A percentile compares a stretch with the other conserved stretches of the same genome.
phyloP scores from a whole-genome alignment of 2,329 filamentous ascomycete genomes.

The Ambrosiella cleistominuta region DNA sequence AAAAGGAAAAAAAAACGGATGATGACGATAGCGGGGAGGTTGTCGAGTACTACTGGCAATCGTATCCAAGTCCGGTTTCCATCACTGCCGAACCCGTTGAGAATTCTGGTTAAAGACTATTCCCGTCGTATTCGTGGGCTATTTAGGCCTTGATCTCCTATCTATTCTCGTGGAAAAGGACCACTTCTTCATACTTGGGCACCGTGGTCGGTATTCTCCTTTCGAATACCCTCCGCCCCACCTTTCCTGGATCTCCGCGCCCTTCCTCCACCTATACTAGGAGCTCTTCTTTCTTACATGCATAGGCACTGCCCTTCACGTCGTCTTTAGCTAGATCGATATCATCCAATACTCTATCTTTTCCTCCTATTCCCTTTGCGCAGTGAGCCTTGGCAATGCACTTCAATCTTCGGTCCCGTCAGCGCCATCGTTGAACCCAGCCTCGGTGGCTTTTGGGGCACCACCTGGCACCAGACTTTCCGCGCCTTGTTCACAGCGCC shows the following conservation, averaged over 20 bases:
- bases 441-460: slow-evolving; percentile 65
- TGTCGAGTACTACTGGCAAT: slow-evolving; percentile 41
- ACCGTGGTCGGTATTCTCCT: slow-evolving; percentile 15
- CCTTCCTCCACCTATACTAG: slow-evolving; percentile 36
- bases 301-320: slow-evolving; percentile 42
- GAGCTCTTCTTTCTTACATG: slow-evolving; percentile 35
- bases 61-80: slow-evolving; percentile 32
- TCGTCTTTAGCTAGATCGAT: slow-evolving; percentile 42
- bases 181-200: slow-evolving; percentile 52
- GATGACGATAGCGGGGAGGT: slow-evolving; percentile 16
- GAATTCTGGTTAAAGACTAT: slow-evolving; percentile 28
- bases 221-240: slow-evolving; percentile 24
- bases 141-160: slow-evolving; percentile 51
- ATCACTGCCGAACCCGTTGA: slow-evolving; percentile 22
- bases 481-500: slow-evolving; percentile 53
- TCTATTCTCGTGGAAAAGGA: slow-evolving; percentile 50
- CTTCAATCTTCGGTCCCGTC: slow-evolving; percentile 36
- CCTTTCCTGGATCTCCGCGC: slow-evolving; percentile 24
- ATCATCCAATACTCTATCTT: slow-evolving; percentile 35
- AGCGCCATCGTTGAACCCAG: slow-evolving; percentile 47
- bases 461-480: slow-evolving; percentile 85
- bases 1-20: background rate
- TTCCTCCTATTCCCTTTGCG: slow-evolving; percentile 34
- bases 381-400: slow-evolving; percentile 33
- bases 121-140: slow-evolving; percentile 34